phyloP scores from a whole-genome alignment of 352 stramenopile species.

The Phytophthora litchii region DNA sequence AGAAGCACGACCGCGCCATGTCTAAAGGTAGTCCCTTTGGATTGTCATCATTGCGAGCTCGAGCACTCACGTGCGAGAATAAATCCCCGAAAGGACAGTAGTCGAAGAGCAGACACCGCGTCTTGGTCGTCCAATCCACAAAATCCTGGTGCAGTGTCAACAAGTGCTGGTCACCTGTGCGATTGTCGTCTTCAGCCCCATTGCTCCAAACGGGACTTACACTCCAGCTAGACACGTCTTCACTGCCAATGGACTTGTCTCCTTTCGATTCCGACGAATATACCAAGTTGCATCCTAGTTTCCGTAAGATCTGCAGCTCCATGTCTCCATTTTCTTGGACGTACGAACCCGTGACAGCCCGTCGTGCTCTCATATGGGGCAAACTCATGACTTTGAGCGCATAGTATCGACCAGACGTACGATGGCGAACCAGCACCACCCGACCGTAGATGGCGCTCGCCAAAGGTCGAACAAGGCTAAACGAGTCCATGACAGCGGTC shows the following conservation, averaged over 20 bases:
- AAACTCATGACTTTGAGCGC: constrained; percentile 76
- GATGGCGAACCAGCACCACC: constrained; percentile 50
- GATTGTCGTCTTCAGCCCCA: constrained; percentile 1
- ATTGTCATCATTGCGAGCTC: background rate
- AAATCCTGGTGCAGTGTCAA: constrained; percentile 61
- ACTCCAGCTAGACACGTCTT: constrained; percentile 29
- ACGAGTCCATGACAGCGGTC: constrained; percentile 47
- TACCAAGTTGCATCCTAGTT: constrained; percentile 41
- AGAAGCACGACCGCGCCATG: constrained; percentile 42
- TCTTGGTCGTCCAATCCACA: constrained; percentile 45
- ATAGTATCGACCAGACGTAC: constrained; percentile 36
- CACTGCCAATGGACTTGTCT: background rate
- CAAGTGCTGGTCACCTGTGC: constrained; percentile 35
- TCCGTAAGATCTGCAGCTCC: constrained; percentile 51
- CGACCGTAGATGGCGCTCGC: constrained; percentile 60
- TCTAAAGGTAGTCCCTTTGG: constrained; percentile 29
- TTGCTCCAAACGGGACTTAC: constrained; percentile 37
- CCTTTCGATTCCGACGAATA: constrained; percentile 3
- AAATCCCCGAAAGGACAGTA: constrained; percentile 68
- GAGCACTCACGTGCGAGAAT: constrained; percentile 41
- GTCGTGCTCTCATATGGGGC: constrained; percentile 51
- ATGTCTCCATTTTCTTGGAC: constrained; percentile 53
- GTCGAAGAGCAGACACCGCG: constrained; percentile 66
- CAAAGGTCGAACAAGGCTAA: constrained; percentile 47
- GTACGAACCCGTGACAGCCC: constrained; percentile 42